These are phyloP conservation scores for Rhizopus stolonifer DNA, from an alignment of 371 early-diverging fungal species.

Conservation along the genomic window DNA sequence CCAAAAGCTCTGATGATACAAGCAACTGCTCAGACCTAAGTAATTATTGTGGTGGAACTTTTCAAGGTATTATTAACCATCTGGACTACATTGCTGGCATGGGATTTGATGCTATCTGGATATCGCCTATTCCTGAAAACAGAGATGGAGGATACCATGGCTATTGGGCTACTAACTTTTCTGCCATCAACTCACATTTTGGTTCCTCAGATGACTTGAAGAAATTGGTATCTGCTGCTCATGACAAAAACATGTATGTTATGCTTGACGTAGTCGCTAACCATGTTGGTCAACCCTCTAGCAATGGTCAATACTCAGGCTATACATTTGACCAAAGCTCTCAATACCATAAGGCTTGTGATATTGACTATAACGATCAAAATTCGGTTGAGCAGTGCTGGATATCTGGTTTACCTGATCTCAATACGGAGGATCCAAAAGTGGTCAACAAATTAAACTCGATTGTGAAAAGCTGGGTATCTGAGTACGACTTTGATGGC, in stretches of 20 bases:
- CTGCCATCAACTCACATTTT: conserved; percentile 38
- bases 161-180: conserved; percentile 44
- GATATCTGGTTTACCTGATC: conserved; percentile 29
- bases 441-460: conserved; percentile 25
- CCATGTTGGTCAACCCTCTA: conserved; percentile 34
- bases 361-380: conserved; percentile 24
- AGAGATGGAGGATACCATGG: conserved; percentile 30
- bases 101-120: conserved; percentile 52
- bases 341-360: conserved; percentile 26
- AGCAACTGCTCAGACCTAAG: conserved; percentile 23
- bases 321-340: conserved; percentile 21
- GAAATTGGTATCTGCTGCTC: conserved; percentile 34
- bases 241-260: conserved; percentile 32
- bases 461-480: conserved; percentile 28
- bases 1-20: conserved; percentile 19
- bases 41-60: conserved; percentile 49
- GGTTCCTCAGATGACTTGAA: conserved; percentile 39
- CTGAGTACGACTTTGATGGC: conserved; percentile 41
- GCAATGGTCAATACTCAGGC: conserved; percentile 20
- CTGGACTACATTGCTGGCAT: conserved; percentile 39
- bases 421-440: conserved; percentile 39
- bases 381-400: conserved; percentile 30
- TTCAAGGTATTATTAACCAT: conserved; percentile 33
- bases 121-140: conserved; percentile 39
- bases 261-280: conserved; percentile 53